Conservation (phyloP, 305 asterid genomes). For the Coffea humblotiana region DNA sequence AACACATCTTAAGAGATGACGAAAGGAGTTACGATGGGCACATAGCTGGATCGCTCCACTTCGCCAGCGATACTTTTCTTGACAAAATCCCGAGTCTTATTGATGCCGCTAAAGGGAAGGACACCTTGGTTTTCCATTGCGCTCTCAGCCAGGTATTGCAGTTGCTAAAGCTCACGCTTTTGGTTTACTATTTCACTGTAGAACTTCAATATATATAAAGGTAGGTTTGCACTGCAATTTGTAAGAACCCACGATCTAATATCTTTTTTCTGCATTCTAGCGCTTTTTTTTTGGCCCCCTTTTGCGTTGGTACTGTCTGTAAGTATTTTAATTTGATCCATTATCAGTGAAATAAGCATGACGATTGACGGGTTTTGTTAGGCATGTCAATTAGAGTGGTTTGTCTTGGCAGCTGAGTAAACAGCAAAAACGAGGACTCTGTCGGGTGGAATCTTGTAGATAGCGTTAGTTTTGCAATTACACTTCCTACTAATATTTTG, state of each 20-base stretch:
- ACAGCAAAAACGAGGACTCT: not conserved
- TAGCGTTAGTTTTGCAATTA: not conserved
- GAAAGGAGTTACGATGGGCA: constrained; percentile 92
- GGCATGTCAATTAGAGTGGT: not conserved
- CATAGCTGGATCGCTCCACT: constrained; percentile 87
- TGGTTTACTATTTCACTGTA: not conserved
- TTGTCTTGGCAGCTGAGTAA: not conserved
- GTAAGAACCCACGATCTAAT: not conserved
- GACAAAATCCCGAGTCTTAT: constrained; percentile 66
- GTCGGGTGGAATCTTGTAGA: not conserved
- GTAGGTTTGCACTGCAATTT: not conserved
- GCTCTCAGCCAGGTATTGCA: constrained; percentile 85
- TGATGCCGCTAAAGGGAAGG: constrained; percentile 73
- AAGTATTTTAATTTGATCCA: too few species aligned
- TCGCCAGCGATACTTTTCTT: constrained; percentile 64
- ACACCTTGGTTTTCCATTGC: constrained; percentile 87
- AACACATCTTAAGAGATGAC: constrained; percentile 53
- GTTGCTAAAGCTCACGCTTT: not conserved
- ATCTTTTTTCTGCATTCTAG: not conserved
- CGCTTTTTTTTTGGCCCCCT: too few species aligned
- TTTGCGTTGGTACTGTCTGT: not conserved
- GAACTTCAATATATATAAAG: not conserved
- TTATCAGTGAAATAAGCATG: not conserved
- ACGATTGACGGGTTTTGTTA: not conserved
- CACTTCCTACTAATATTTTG: not conserved